Base-by-base conservation (phyloP, 1,284 basidiomycete genomes). In the Termitomyces sp. region DNA sequence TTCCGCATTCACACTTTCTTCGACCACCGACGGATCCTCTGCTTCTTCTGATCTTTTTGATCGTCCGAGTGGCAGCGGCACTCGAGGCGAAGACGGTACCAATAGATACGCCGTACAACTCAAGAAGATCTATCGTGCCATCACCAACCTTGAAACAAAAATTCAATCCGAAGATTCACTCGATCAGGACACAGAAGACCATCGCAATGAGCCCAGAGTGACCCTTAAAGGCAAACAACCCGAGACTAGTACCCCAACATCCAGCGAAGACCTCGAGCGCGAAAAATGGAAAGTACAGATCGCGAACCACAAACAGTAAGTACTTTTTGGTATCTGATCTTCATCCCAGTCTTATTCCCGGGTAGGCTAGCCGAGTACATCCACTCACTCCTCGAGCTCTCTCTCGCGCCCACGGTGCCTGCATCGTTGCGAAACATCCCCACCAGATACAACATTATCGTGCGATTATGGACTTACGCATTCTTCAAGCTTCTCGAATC, bases 371-470 rank as follows among this genome's bases (percentile, higher is more conserved):
- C 91, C 1, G 94, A 98, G 65, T 79, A 83, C 52, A 93, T 97
- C 65, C 92, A 93, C 68, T 86, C 90, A 61, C 84, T 98, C 47
- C 81, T 99, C 53, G 81, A 86, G 52, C 85, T 95, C 24, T 92
- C 94, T 0, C 83, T 94, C 47, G 86, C 93, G 5, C 92, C 94
- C 0, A 85, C 84, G 24, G 84, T 95, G 0, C 96, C 96, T 0
- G 83, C 90, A 0, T 94, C 93, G 0, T 74, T 98, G 2, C 88
- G 92, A 46, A 85, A 88, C 59, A 90, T 98, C 42, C 94, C 95
- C 0, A 85, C 84, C 45, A 94, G 93, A 64, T 98, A 98, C 75
- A 97, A 96, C 69, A 94, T 98, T 60, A 92, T 96, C 52, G 88
- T 88, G 33, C 85, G 95, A 12, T 78, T 99, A 0, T 99, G 97